Evolutionary conservation across 106 monocot genomes (phyloP), one percentile per base, ranked within the genome.

Genomic region (Dioscorea alata): DNA sequence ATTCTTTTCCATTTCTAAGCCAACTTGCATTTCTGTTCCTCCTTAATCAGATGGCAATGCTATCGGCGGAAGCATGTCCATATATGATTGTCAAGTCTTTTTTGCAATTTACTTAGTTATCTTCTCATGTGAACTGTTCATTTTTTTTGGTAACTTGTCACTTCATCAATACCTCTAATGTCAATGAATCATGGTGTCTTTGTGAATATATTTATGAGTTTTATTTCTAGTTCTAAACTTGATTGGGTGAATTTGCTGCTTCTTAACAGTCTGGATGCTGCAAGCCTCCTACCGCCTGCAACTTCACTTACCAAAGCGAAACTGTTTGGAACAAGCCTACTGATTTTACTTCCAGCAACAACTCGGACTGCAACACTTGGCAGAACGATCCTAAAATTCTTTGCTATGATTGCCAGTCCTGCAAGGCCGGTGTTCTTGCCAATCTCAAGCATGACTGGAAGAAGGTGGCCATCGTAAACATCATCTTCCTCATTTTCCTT

Each of bases 361-460:
- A 57, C 54, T 28, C 60, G 0, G 83, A 83, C 48, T 83, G 83
- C 57, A 23, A 49, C 3, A 17, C 50, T 14, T 83, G 83, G 83
- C 2, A 34, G 15, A 83, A 78, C 15, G 63, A 78, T 33, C 71
- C 31, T 3, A 58, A 49, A 5, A 23, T 57, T 33, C 67, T 83
- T 12, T 83, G 83, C 71, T 83, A 66, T 2, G 57, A 71, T 49
- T 83, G 83, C 71, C 14, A 52, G 16, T 78, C 78, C 0, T 83
- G 78, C 67, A 83, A 78, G 56, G 83, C 74, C 16, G 83, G 83
- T 18, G 71, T 83, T 6, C 66, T 83, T 20, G 85, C 79, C 19
- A 89, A 82, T 77, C 67, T 89, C 49, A 89, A 80, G 66, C 50
- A 71, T 6, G 82, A 89, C 60, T 89, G 89, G 85, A 89, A 89